Percentiles rank a stretch among this genome's conserved stretches.
Conservation (phyloP, 306 rosid species). For the Lathyrus sativus region DNA sequence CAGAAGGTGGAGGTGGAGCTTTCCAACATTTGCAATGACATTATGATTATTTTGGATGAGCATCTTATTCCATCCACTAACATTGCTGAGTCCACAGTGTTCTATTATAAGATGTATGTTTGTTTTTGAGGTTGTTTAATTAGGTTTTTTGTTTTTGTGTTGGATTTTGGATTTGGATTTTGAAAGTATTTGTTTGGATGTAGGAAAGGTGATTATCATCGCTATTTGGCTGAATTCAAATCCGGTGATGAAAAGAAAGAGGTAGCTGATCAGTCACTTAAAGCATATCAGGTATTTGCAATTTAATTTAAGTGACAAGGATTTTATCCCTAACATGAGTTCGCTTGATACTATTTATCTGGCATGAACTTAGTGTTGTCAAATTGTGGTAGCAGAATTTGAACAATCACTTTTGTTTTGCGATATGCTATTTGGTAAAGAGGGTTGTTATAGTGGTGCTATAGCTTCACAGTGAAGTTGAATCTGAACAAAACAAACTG, state of each 20-base stretch:
- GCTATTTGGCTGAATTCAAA: conserved; percentile 51
- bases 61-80: conserved; percentile 54
- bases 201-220: conserved; percentile 51
- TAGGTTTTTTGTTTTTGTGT: background rate
- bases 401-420: no score
- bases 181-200: conserved; percentile 31
- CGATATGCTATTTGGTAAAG: no score
- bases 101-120: conserved; percentile 51
- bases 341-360: background rate
- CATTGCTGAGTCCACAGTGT: conserved; percentile 40
- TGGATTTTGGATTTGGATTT: background rate
- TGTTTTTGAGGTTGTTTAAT: background rate
- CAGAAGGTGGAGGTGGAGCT: conserved; percentile 52
- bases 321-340: conserved; percentile 6
- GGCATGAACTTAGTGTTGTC: no score
- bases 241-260: conserved; percentile 41
- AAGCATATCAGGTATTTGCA: conserved; percentile 48
- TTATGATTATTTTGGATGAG: conserved; percentile 49
- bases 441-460: no score
- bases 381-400: no score
- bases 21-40: conserved; percentile 47
- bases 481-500: no score
- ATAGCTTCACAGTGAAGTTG: no score
- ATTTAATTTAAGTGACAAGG: conserved; percentile 11
- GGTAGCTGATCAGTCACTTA: conserved; percentile 48